Percentiles rank a stretch among this genome's conserved stretches.
Evolutionary conservation across 306 rosid species (phyloP).

Genomic region (Astragalus membranaceus): DNA sequence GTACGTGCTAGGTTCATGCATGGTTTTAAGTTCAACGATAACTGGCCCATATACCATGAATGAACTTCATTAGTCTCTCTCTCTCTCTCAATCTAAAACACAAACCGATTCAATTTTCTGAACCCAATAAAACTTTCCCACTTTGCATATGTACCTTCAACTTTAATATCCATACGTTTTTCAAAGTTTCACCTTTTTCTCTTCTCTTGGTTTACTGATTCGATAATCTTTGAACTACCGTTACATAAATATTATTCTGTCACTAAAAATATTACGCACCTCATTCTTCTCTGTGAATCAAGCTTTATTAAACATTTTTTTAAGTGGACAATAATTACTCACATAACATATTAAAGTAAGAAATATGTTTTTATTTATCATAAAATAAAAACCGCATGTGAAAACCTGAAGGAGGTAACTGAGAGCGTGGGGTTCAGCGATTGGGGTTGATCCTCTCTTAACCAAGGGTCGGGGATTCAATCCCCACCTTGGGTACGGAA

Average conservation of each 20-base stretch:
- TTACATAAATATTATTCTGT: neutral
- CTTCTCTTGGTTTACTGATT: neutral
- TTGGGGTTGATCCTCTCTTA: too few species aligned
- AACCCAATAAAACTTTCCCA: constrained; percentile 6
- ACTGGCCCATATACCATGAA: constrained; percentile 18
- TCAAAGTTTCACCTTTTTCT: neutral
- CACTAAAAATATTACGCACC: neutral
- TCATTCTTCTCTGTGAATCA: too few species aligned
- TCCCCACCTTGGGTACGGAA: too few species aligned
- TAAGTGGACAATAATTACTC: neutral
- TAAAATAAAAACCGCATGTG: too few species aligned
- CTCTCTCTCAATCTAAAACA: neutral
- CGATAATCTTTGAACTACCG: neutral
- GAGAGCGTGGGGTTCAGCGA: too few species aligned
- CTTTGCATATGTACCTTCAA: neutral
- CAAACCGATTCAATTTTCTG: neutral
- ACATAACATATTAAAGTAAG: too few species aligned
- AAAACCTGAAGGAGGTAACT: too few species aligned
- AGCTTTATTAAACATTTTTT: neutral
- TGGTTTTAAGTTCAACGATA: constrained; percentile 32
- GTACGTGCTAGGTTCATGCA: constrained; percentile 83
- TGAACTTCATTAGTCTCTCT: neutral
- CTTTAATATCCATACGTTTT: neutral
- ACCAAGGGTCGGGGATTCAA: too few species aligned
- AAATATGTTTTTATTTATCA: too few species aligned